Evolutionary conservation across 129 eudicot species (phyloP), one percentile per base, ranked within the genome.

Genomic region (Escallonia rubra): DNA sequence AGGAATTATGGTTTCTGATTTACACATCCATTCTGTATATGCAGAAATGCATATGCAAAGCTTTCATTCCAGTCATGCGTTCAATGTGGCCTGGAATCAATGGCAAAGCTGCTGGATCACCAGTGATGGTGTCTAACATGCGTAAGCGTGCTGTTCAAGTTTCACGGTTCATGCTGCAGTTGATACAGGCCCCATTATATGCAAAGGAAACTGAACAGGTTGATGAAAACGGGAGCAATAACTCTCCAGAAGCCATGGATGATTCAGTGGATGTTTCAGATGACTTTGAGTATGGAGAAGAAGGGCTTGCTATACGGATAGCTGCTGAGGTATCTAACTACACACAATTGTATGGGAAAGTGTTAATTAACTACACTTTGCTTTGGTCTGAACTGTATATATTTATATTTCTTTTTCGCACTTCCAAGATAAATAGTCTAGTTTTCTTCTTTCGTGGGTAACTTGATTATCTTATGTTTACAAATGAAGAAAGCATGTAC

Each of bases 61-160:
- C 96, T 10, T 94, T 94, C 55, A 54, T 94, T 72, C 93, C 93
- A 10, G 90, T 75, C 63, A 74, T 94, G 76, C 88, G 84, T 56
- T 83, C 86, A 65, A 71, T 94, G 88, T 94, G 97, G 99, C 99
- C 99, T 45, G 99, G 99, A 54, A 83, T 94, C 72, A 65, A 85
- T 38, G 97, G 96, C 39, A 90, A 76, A 66, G 52, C 72, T n/a
- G 76, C 86, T 48, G 86, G 85, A 41, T 83, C 90, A 61, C 4
- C 82, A 11, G 51, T 70, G 45, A 66, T 79, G 80, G 81, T 90
- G 57, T 87, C 99, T 41, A 87, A 78, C 78, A 75, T 81, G 88
- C 92, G 99, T 44, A 94, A 85, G 75, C 93, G 88, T 74, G 99
- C 97, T 55, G 81, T 75, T 65, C 99, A 87, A 74, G 97, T 93